Evolutionary conservation across 2,329 filamentous ascomycete species (phyloP).

Genomic region (Diplodia corticola): DNA sequence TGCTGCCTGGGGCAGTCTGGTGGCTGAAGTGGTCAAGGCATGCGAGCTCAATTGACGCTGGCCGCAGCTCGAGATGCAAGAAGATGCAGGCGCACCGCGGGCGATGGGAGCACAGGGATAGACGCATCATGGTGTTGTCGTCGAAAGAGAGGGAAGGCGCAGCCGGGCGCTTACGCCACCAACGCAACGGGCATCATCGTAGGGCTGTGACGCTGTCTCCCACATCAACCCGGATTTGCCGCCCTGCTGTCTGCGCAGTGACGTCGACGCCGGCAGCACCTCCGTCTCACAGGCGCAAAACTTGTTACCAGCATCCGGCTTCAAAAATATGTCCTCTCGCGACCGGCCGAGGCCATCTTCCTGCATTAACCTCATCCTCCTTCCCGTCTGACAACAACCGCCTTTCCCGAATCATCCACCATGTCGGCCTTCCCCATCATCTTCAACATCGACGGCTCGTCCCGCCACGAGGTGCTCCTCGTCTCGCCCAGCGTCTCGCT

Average conservation of each 20-base stretch:
- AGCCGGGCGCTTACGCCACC: background rate
- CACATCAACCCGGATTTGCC: background rate
- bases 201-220: background rate
- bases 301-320: background rate
- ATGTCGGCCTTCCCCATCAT: conserved; percentile 32
- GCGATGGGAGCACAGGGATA: background rate
- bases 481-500: conserved; percentile 22
- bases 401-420: background rate
- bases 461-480: conserved; percentile 36
- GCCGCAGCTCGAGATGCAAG: background rate
- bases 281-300: background rate
- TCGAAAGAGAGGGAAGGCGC: background rate
- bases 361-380: background rate
- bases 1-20: background rate
- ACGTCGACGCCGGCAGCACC: background rate
- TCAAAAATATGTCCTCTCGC: background rate
- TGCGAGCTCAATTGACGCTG: no score
- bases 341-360: background rate
- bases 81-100: background rate
- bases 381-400: background rate
- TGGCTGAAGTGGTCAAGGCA: background rate
- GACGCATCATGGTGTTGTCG: background rate
- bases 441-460: conserved; percentile 38
- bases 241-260: conserved; percentile 10
- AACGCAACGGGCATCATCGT: background rate